Conservation (phyloP, 2,329 filamentous ascomycete species). For the Apiospora marii region DNA sequence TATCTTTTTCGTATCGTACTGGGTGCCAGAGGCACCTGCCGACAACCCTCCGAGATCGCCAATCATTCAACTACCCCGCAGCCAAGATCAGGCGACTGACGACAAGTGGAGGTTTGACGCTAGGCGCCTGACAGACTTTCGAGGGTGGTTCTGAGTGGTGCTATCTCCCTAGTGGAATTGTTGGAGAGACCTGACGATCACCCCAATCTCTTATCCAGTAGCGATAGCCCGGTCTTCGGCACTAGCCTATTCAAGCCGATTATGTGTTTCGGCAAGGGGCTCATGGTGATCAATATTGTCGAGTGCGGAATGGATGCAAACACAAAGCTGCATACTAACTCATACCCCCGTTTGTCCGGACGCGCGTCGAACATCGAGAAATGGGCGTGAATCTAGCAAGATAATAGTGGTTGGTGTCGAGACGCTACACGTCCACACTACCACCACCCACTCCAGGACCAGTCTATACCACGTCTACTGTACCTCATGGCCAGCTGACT, state of each 20-base stretch:
- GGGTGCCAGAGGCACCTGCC: background rate
- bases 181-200: slow-evolving; percentile 17
- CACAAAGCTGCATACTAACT: background rate
- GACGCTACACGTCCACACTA: slow-evolving; percentile 5
- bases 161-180: background rate
- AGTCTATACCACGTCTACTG: background rate
- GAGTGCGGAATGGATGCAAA: slow-evolving; percentile 8
- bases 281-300: background rate
- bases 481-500: background rate
- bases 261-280: background rate
- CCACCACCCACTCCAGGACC: background rate
- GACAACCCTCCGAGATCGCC: background rate
- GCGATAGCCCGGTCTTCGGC: background rate
- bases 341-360: background rate
- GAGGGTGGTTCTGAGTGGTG: background rate
- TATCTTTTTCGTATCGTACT: background rate
- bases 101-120: slow-evolving; percentile 6
- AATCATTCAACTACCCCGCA: slow-evolving; percentile 1
- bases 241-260: background rate
- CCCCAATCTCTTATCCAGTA: background rate
- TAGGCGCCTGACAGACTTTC: background rate
- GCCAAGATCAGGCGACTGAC: background rate
- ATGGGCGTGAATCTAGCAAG: background rate
- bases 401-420: background rate
- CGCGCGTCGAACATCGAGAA: slow-evolving; percentile 7